A percentile compares a stretch with the other conserved stretches of the same genome.
Conservation (phyloP, 2,329 filamentous ascomycete genomes). For the Penicillium sp. region DNA sequence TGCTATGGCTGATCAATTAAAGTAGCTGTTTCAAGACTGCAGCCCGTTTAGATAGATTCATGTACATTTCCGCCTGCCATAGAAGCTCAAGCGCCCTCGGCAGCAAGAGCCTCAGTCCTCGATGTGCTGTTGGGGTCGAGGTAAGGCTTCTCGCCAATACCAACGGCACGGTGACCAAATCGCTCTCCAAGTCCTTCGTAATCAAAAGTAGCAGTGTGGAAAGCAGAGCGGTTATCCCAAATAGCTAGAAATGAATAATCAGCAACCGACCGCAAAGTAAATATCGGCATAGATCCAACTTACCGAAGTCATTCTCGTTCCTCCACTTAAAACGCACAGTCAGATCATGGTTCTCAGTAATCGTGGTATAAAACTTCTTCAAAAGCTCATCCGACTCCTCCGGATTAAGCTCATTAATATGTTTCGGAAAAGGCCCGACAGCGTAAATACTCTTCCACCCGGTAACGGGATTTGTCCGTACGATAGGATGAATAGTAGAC, state of each 20-base stretch:
- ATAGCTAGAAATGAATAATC: slow-evolving; percentile 20
- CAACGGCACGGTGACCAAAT: slow-evolving; percentile 32
- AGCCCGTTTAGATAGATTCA: neutral
- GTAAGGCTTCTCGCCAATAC: slow-evolving; percentile 36
- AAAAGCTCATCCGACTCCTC: slow-evolving; percentile 46
- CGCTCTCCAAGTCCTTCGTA: slow-evolving; percentile 32
- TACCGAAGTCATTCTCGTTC: slow-evolving; percentile 49
- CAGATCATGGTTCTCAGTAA: slow-evolving; percentile 52
- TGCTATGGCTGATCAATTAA: neutral
- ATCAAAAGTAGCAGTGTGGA: slow-evolving; percentile 31
- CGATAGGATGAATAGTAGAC: slow-evolving; percentile 54
- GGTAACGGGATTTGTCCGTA: slow-evolving; percentile 63
- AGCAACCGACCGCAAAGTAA: neutral
- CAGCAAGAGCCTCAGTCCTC: slow-evolving; percentile 15
- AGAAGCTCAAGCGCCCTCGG: neutral
- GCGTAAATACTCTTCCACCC: slow-evolving; percentile 61
- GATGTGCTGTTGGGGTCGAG: slow-evolving; percentile 32
- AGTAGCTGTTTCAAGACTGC: neutral
- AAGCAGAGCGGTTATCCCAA: slow-evolving; percentile 37
- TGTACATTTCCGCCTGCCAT: neutral
- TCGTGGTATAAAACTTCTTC: slow-evolving; percentile 43
- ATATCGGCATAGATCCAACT: slow-evolving; percentile 8
- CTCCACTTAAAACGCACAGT: slow-evolving; percentile 53
- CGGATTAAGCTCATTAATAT: slow-evolving; percentile 47
- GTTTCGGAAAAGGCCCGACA: slow-evolving; percentile 41